Conservation (phyloP, 495 filamentous ascomycete genomes). For the Lepraria neglecta region DNA sequence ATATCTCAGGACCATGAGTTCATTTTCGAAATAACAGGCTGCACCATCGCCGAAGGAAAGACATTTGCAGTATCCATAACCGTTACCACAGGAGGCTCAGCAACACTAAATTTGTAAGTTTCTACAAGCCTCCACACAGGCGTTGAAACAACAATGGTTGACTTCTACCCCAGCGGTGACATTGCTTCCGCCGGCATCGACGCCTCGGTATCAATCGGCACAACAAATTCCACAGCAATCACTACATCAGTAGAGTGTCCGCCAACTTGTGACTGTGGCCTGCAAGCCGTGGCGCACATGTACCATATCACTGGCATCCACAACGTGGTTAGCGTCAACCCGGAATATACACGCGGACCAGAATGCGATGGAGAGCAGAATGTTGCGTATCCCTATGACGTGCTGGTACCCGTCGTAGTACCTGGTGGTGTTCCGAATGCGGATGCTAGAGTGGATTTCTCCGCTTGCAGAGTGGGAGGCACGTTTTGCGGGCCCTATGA, state of each 20-base stretch:
- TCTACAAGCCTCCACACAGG: background rate
- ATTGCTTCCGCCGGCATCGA: background rate
- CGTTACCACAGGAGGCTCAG: background rate
- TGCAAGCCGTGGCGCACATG: constrained; percentile 5
- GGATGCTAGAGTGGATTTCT: background rate
- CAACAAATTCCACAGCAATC: background rate
- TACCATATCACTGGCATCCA: background rate
- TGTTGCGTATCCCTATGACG: background rate
- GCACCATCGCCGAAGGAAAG: background rate
- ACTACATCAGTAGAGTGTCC: background rate
- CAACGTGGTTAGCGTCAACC: background rate
- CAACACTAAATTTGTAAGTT: background rate
- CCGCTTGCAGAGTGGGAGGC: background rate
- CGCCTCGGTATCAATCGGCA: background rate
- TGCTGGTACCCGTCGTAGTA: background rate
- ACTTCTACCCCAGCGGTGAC: background rate
- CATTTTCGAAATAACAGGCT: background rate
- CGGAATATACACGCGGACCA: background rate
- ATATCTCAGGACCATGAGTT: background rate
- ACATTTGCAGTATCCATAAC: background rate
- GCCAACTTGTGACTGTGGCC: background rate
- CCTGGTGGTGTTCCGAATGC: background rate
- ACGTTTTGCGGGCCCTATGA: background rate
- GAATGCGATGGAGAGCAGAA: background rate
- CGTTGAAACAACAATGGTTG: background rate